Evolutionary conservation across 108 stramenopile genomes (phyloP), one percentile per base, ranked within the genome.

Genomic region (Pseudonitzschia multistriata): DNA sequence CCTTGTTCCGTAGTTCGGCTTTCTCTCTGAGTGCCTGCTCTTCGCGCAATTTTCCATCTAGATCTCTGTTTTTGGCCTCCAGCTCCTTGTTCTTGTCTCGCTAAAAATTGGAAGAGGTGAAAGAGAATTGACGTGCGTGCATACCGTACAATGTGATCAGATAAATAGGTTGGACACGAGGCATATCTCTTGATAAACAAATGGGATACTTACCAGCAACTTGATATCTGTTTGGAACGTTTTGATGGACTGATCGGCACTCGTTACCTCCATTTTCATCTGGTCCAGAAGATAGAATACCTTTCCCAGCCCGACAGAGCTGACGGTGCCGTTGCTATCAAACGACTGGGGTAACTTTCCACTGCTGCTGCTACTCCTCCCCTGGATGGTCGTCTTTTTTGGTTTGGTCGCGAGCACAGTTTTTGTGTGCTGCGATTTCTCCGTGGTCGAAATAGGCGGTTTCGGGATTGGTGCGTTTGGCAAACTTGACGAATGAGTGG

Each of bases 21-120:
- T 66, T 67, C 62, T 83, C 76, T 48, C 90, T 67, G 3, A 82
- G 30, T 5, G 50, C 66, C 28, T 81, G 80, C 50, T 93, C 89
- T 56, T 88, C 88, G 22, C 74, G 82, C 49, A 85, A 71, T 50
- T 78, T 84, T 25, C 76, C 67, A 27, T 93, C 92, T 31, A 85
- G 63, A 19, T 88, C 86, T 37, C 63, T 69, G 36, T 78, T 79
- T 65, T 86, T 90, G 28, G 85, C 79, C 62, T 93, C 92, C 19
- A 93, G 66, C 30, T 90, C 89, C 61, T 93, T 93, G 42, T 90
- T 93, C 36, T 88, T 90, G 29, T 90, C 89, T 54, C 81, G 81
- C 85, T 87, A 59, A 28, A 45, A n/a, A n/a, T n/a, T 6, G 48
- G 19, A 61, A 49, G 15, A 35, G 45, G n/a, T n/a, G n/a, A n/a